Evolutionary conservation across 768 basidiomycete genomes (phyloP).

Genomic region (Suillus occidentalis): DNA sequence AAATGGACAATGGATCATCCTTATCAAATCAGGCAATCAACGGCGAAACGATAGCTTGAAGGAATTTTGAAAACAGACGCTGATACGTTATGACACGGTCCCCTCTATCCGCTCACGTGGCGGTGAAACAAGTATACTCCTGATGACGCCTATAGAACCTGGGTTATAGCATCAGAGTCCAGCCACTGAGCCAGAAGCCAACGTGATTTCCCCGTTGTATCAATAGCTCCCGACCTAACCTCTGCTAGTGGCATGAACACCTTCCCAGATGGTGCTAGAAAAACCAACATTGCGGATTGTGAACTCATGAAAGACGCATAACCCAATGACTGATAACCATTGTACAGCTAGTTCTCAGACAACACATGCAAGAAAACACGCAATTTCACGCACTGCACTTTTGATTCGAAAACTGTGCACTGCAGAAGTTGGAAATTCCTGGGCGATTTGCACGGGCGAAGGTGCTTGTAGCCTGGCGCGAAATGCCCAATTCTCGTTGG

Average conservation of each 20-base stretch:
- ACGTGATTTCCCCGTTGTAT: not conserved
- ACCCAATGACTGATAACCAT: not conserved
- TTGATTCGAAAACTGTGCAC: not conserved
- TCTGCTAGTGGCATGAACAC: not conserved
- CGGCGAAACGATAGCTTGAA: not conserved
- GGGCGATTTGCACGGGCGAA: not conserved
- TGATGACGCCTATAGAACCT: not conserved
- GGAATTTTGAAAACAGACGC: not conserved
- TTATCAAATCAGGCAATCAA: not conserved
- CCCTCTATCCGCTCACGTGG: not conserved
- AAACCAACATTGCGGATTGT: not conserved
- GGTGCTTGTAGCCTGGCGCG: not conserved
- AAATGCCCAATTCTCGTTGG: not conserved
- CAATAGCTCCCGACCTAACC: not conserved
- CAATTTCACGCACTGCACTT: not conserved
- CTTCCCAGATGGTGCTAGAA: not conserved
- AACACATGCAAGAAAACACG: not conserved
- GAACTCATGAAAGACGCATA: not conserved
- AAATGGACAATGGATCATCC: not conserved
- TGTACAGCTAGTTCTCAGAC: not conserved
- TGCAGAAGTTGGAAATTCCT: not conserved
- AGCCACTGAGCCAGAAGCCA: not conserved
- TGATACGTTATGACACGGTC: not conserved
- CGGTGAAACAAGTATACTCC: not conserved
- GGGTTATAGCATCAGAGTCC: not conserved